Evolutionary conservation across 306 rosid genomes (phyloP).

Genomic region (Medicago lupulina): DNA sequence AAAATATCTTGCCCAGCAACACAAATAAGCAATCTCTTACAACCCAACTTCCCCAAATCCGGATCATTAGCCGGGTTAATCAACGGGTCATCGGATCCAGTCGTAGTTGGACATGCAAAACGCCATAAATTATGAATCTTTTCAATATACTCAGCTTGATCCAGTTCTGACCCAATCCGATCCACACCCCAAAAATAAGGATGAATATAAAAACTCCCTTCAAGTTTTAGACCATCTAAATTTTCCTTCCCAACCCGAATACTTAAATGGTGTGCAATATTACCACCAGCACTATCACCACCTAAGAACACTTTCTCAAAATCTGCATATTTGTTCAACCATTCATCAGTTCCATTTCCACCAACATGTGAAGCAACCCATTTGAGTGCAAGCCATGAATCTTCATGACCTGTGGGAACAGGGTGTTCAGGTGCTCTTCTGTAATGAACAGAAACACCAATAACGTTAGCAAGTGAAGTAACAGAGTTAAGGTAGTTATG

Average conservation of each 20-base stretch:
- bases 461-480: constrained; percentile 47
- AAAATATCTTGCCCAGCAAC: constrained; percentile 68
- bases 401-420: constrained; percentile 59
- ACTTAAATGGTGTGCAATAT: constrained; percentile 58
- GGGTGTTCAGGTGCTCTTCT: constrained; percentile 81
- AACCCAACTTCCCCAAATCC: constrained; percentile 53
- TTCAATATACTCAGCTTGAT: not conserved
- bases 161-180: constrained; percentile 46
- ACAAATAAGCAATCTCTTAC: constrained; percentile 58
- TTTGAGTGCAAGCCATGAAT: constrained; percentile 63
- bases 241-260: constrained; percentile 56
- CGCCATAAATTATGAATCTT: constrained; percentile 54
- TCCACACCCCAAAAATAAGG: constrained; percentile 71
- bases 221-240: constrained; percentile 44
- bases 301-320: constrained; percentile 51
- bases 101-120: constrained; percentile 45
- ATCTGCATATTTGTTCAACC: constrained; percentile 62
- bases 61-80: constrained; percentile 69
- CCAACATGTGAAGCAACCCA: constrained; percentile 65
- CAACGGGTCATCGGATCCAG: constrained; percentile 61
- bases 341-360: constrained; percentile 60
- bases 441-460: constrained; percentile 73
- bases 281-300: constrained; percentile 85
- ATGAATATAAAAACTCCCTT: constrained; percentile 60
- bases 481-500: constrained; percentile 51